These are phyloP conservation scores for Eimeria falciformis DNA, from an alignment of 169 alveolate genomes.

Conservation along the genomic window DNA sequence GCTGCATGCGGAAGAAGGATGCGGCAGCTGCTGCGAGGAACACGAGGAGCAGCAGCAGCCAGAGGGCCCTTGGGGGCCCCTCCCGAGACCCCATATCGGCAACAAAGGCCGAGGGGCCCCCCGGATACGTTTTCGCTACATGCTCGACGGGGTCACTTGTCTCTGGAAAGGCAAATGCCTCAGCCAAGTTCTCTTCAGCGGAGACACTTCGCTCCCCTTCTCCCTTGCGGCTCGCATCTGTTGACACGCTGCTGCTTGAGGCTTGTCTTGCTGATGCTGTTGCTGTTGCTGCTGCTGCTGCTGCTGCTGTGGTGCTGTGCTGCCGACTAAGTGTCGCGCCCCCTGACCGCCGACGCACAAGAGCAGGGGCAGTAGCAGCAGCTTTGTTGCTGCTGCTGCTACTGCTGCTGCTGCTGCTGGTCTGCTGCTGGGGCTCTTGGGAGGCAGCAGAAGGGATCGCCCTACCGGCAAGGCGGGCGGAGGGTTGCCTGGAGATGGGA, in stretches of 20 bases:
- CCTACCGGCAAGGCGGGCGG: too few relatives aligned
- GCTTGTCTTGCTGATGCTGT: not conserved
- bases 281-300: conserved; percentile 35
- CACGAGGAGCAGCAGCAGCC: conserved; percentile 28
- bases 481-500: too few relatives aligned
- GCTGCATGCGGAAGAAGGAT: not conserved
- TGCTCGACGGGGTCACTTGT: conserved; percentile 1
- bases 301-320: conserved; percentile 32
- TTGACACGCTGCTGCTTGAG: not conserved
- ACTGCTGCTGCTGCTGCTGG: conserved; percentile 1
- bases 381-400: not conserved
- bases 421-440: not conserved
- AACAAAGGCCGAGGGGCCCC: conserved; percentile 44
- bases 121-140: conserved; percentile 21
- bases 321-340: not conserved
- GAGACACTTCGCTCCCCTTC: not conserved
- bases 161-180: not conserved
- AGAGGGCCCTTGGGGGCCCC: too few relatives aligned
- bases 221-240: not conserved
- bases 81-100: not conserved
- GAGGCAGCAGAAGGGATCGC: not conserved
- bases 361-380: not conserved
- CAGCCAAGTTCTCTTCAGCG: not conserved
- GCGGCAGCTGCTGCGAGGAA: not conserved
- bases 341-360: conserved; percentile 29